Percentiles rank a stretch among this genome's conserved stretches.
phyloP scores from a whole-genome alignment of 768 basidiomycete species.

The Rhodotorula babjevae region DNA sequence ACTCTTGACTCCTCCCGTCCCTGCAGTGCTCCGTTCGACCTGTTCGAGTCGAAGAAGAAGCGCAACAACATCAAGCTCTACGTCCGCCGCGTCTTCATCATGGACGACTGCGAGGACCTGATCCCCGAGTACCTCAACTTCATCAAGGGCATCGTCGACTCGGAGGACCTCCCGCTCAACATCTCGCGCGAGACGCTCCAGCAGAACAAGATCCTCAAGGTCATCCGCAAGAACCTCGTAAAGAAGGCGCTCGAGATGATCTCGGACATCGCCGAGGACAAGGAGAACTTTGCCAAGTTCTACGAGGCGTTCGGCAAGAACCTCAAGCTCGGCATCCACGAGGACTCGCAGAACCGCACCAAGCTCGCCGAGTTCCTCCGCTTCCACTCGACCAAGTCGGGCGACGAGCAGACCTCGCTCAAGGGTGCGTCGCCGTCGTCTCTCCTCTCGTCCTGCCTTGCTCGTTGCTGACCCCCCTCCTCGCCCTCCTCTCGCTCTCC shows the following conservation, averaged over 20 bases:
- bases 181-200: conserved; percentile 99
- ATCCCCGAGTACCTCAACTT: conserved; percentile 99
- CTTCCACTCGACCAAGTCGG: conserved; percentile 92
- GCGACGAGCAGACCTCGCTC: conserved; percentile 84
- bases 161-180: conserved; percentile 98
- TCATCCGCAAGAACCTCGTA: conserved; percentile 98
- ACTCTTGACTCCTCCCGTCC: not conserved
- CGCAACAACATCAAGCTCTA: conserved; percentile 99
- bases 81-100: conserved; percentile 99
- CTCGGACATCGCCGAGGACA: conserved; percentile 96
- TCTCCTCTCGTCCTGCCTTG: not conserved
- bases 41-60: conserved; percentile 99
- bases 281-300: conserved; percentile 76
- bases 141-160: conserved; percentile 97
- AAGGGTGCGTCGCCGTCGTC: conserved; percentile 60
- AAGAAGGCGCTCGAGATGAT: conserved; percentile 96
- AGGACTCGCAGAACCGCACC: conserved; percentile 96
- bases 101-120: conserved; percentile 99
- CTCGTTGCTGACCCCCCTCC: conserved; percentile 9
- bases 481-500: not conserved
- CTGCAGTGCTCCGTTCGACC: conserved; percentile 87
- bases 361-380: conserved; percentile 99
- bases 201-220: conserved; percentile 99
- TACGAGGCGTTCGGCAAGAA: conserved; percentile 96
- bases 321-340: conserved; percentile 98